Base-by-base conservation (phyloP, 768 basidiomycete species). In the Hysterangium stoloniferum region DNA sequence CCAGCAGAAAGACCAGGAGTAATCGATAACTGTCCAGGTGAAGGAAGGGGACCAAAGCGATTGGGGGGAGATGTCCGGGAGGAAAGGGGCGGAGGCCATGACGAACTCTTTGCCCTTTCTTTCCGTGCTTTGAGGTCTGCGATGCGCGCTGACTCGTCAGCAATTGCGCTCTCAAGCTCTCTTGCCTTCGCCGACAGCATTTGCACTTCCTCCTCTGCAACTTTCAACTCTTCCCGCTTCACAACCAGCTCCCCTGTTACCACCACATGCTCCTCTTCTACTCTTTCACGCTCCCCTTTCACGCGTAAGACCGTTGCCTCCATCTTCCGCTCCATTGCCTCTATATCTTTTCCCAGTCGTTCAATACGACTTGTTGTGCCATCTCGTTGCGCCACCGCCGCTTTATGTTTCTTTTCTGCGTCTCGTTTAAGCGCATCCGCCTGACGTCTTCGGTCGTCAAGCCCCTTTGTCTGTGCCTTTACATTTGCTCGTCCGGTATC, bases 361-460 rank as follows among this genome's bases (percentile, higher is more conserved):
- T 76, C 74, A 61, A 84, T 74, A 35, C 76, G 73, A 58, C 72
- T 74, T 19, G 64, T 70, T 0, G 84, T 76, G 48, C 73, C 80
- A 59, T 87, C 82, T 29, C 84, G 78, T 54, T 75, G 69, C 36
- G 61, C 72, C 62, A 82, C 80, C 13, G 78, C 80, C n/a, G 74
- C 71, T 59, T 82, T 86, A 53, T 94, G 73, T 57, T 82, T 82
- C 71, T 88, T 92, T 67, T 98, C 95, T 4, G 85, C 90, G 41
- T 97, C 94, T 38, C 81, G 76, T 62, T 81, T 86, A 45, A 72
- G 66, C 45, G 77, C 72, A 66, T 99, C 96, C 9, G 92, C 90
- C 25, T 71, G 71, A 28, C 95, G 82, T 66, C 84, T 87, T 48
- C 79, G 70, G 63, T 99, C 95, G 57, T 99, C 95, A 2, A 97